Base-by-base conservation (phyloP, 1,284 basidiomycete species). In the Heterobasidion irregulare region DNA sequence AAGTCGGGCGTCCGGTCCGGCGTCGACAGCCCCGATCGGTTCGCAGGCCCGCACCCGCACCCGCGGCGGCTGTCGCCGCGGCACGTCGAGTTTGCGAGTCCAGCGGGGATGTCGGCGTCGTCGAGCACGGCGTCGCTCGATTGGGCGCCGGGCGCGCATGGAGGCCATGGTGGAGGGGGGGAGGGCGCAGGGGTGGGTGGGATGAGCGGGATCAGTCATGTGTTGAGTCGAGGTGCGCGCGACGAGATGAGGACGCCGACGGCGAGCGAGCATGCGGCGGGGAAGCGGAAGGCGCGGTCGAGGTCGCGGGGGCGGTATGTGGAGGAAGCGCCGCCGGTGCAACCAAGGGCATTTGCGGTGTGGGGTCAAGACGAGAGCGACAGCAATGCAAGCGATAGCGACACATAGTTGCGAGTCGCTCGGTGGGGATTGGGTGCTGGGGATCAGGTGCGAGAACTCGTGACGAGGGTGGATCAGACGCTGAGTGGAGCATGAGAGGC, bases 341-440 rank as follows among this genome's bases (percentile, higher is more conserved):
- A 74, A 50, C 74, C 76, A 45, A 77, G 75, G 33, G 86, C 88
- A 43, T 90, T 92, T 63, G 85, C 87, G 54, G 89, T 89, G 16
- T 89, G 83, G 82, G 90, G 89, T 1, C 85, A 89, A 50, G 92
- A 94, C 65, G 92, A 94, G 68, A 92, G 88, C 55, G 92, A 93
- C 63, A 89, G 86, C 64, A 85, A 84, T 62, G 76, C 86, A 16
- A 90, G 87, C 59, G 87, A 89, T 63, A 84, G 77, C 58, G 86
- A 89, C 58, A 57, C 62, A n/a, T 59, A 34, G 57, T 45, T 18
- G 44, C 35, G 38, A 18, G 32, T 50, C 7, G 49, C 12, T 10
- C n/a, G 15, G 18, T 49, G 38, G 35, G 33, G 8, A 16, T 18
- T 43, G 35, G 6, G 38, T 18, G 18, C 9, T 26, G 18, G 32